Percentiles rank a stretch among this genome's conserved stretches.
Evolutionary conservation across 352 stramenopile species (phyloP).

Genomic region (Phytophthora pini): DNA sequence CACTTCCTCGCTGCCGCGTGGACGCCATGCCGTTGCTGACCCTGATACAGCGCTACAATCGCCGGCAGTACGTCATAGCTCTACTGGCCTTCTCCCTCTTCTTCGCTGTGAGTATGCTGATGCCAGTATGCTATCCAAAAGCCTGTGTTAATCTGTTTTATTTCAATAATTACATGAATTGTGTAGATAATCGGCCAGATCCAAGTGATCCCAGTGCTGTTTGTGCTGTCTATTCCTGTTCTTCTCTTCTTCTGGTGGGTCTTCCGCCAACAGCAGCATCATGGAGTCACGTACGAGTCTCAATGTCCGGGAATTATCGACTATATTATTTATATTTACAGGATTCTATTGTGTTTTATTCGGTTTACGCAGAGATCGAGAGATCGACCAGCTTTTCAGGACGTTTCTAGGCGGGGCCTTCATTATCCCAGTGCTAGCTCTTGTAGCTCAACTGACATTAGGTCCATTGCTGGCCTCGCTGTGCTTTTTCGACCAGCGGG

Average conservation of each 20-base stretch:
- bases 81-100: constrained; percentile 28
- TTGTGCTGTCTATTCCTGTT: constrained; percentile 39
- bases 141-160: constrained; percentile 1
- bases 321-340: constrained; percentile 3
- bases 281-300: constrained; percentile 54
- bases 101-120: constrained; percentile 25
- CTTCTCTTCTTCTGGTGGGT: constrained; percentile 48
- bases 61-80: constrained; percentile 25
- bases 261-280: constrained; percentile 48
- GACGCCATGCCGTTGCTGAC: constrained; percentile 34
- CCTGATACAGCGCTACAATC: constrained; percentile 42
- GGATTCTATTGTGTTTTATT: constrained; percentile 5
- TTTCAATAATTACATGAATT: not conserved
- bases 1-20: constrained; percentile 11
- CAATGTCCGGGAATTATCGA: not conserved
- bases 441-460: constrained; percentile 49
- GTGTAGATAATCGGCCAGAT: constrained; percentile 39
- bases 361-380: constrained; percentile 49
- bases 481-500: constrained; percentile 68
- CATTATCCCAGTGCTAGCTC: constrained; percentile 45
- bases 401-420: constrained; percentile 65
- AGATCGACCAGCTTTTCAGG: constrained; percentile 65
- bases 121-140: not conserved
- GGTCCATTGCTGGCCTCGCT: constrained; percentile 44
- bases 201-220: constrained; percentile 34